Conservation (phyloP, 2,329 filamentous ascomycete species). For the Rachicladosporium sp. region DNA sequence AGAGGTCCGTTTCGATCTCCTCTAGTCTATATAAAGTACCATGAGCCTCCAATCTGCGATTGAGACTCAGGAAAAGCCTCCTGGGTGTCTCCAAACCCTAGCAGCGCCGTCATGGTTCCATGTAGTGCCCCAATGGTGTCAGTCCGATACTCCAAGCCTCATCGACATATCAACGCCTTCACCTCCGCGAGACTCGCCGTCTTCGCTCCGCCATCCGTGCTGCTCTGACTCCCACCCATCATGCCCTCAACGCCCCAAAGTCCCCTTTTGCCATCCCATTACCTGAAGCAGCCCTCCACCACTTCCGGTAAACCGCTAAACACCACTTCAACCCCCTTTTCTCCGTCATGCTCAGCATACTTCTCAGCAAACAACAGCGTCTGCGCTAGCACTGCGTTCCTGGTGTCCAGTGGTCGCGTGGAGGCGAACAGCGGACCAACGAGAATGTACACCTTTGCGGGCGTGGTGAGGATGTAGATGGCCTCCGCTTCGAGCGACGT, state of each 20-base stretch:
- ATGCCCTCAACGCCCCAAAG: conserved; percentile 24
- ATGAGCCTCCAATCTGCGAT: too few relatives aligned
- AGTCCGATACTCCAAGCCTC: too few relatives aligned
- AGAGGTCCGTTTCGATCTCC: too few relatives aligned
- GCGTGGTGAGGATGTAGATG: conserved; percentile 82
- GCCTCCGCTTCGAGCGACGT: conserved; percentile 60
- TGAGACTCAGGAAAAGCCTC: too few relatives aligned
- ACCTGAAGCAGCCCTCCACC: conserved; percentile 33
- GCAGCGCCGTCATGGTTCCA: too few relatives aligned
- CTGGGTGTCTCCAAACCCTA: too few relatives aligned
- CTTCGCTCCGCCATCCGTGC: too few relatives aligned
- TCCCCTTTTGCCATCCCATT: conserved; percentile 27
- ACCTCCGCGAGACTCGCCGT: too few relatives aligned
- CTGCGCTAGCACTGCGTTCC: conserved; percentile 57
- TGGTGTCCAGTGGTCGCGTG: conserved; percentile 20
- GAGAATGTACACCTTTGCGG: conserved; percentile 78
- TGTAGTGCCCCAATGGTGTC: too few relatives aligned
- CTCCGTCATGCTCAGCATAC: conserved; percentile 45
- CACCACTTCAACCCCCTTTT: conserved; percentile 22
- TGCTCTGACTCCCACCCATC: conserved; percentile 18
- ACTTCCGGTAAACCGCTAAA: conserved; percentile 35
- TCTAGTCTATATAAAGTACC: too few relatives aligned
- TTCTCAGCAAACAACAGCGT: conserved; percentile 87
- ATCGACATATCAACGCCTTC: too few relatives aligned
- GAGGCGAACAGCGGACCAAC: conserved; percentile 54